Evolutionary conservation across 2,329 filamentous ascomycete species (phyloP), one percentile per base, ranked within the genome.

Genomic region (Nigrograna mackinnonii): DNA sequence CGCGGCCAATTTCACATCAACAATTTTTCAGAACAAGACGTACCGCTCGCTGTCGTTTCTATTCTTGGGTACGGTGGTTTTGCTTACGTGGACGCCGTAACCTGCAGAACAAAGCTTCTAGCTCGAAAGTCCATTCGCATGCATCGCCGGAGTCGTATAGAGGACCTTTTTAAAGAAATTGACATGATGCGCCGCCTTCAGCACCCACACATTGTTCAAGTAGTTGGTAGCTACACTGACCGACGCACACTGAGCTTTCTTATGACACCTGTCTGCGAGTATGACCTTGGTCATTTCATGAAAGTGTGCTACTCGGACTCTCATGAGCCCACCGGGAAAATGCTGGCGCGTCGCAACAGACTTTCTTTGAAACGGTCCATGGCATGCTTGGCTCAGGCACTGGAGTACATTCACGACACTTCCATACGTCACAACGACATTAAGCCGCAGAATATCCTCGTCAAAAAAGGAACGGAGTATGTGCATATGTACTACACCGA

Each of bases 61-160:
- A 44, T 44, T 6, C 50, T 63, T 17, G 60, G 58, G 11, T 19
- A 12, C 11, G 58, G 63, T 16, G 47, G 43, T 7, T 58, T 44
- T 46, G 55, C 56, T 11, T 36, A 46, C 32, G 59, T 67, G 9
- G 54, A 62, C 22, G n/a, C n/a, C n/a, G n/a, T n/a, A n/a, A n/a
- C n/a, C n/a, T n/a, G n/a, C n/a, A n/a, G n/a, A n/a, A n/a, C n/a
- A n/a, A n/a, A n/a, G n/a, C n/a, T n/a, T n/a, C n/a, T n/a, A n/a
- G n/a, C n/a, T n/a, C n/a, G n/a, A n/a, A n/a, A n/a, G n/a, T n/a
- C n/a, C n/a, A n/a, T n/a, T n/a, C n/a, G n/a, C n/a, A n/a, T n/a
- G n/a, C n/a, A n/a, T n/a, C n/a, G n/a, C n/a, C n/a, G n/a, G n/a
- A n/a, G n/a, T n/a, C n/a, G n/a, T n/a, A n/a, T n/a, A n/a, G n/a